phyloP scores from a whole-genome alignment of 192 early-diverging fungal species.

The Coemansia sp. region DNA sequence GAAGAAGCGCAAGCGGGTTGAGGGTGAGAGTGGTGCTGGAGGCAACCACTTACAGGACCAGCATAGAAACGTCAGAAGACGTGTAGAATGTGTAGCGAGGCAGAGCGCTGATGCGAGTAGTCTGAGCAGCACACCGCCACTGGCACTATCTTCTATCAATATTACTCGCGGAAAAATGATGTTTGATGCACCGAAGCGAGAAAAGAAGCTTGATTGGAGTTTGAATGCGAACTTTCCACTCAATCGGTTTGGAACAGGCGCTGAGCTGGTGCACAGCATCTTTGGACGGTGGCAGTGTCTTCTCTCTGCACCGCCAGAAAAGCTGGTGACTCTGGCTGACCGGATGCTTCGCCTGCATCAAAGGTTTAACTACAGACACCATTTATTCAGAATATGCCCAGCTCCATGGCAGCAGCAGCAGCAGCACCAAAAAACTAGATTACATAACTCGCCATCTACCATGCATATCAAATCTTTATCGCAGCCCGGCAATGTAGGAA shows the following conservation, averaged over 20 bases:
- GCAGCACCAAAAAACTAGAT: conserved; percentile 1
- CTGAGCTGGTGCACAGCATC: conserved; percentile 18
- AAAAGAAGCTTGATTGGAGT: conserved; percentile 18
- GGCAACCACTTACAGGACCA: not conserved
- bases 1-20: conserved; percentile 18
- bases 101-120: not conserved
- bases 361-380: conserved; percentile 44
- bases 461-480: no score
- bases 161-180: conserved; percentile 27
- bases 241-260: conserved; percentile 1
- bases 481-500: no score
- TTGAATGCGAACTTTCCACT: conserved; percentile 30
- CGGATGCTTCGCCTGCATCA: conserved; percentile 51
- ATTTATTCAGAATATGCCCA: conserved; percentile 53
- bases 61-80: no score
- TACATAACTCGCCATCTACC: no score
- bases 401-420: conserved; percentile 44
- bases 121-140: not conserved
- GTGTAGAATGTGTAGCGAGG: not conserved
- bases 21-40: not conserved
- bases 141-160: conserved; percentile 7
- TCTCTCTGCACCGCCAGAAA: conserved; percentile 11
- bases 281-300: conserved; percentile 10
- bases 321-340: conserved; percentile 27
- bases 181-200: conserved; percentile 21